These are phyloP conservation scores for Kodamaea suecica DNA, from an alignment of 1,139 yeast species.

Conservation along the genomic window DNA sequence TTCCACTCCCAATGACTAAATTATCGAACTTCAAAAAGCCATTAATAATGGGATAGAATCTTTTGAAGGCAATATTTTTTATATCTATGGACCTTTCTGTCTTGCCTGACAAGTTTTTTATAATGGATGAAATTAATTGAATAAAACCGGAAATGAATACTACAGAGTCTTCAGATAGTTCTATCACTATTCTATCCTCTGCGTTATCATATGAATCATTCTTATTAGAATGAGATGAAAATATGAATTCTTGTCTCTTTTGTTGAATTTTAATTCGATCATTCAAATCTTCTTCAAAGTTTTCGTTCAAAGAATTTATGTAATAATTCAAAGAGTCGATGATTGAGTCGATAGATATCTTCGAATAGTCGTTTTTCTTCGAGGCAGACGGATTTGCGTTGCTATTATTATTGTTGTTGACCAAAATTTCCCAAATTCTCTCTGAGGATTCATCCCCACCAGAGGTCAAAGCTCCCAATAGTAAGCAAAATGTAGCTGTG, in stretches of 20 bases:
- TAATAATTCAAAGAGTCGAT: slow-evolving; percentile 57
- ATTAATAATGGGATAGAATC: slow-evolving; percentile 35
- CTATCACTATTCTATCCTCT: slow-evolving; percentile 35
- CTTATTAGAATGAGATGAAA: slow-evolving; percentile 20
- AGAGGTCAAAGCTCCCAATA: slow-evolving; percentile 70
- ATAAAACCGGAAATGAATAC: slow-evolving; percentile 73
- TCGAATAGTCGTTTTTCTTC: slow-evolving; percentile 41
- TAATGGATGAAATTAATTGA: slow-evolving; percentile 37
- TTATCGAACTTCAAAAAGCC: slow-evolving; percentile 44
- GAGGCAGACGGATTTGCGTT: slow-evolving; percentile 11
- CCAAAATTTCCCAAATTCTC: slow-evolving; percentile 41
- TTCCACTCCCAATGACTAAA: slow-evolving; percentile 25
- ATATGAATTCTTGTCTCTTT: slow-evolving; percentile 38
- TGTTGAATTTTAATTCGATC: slow-evolving; percentile 31
- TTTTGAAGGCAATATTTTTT: slow-evolving; percentile 28
- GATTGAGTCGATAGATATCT: slow-evolving; percentile 59
- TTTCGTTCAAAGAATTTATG: slow-evolving; percentile 47
- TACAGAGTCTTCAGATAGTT: slow-evolving; percentile 78
- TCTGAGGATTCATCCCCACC: slow-evolving; percentile 53
- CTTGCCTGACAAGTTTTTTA: slow-evolving; percentile 26
- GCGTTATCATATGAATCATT: slow-evolving; percentile 16
- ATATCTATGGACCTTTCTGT: slow-evolving; percentile 29
- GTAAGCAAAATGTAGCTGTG: slow-evolving; percentile 75
- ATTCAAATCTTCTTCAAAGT: slow-evolving; percentile 36
- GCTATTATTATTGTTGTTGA: slow-evolving; percentile 23